A percentile compares a stretch with the other conserved stretches of the same genome.
Conservation (phyloP, 192 early-diverging fungal species). For the Helicostylum pulchrum region DNA sequence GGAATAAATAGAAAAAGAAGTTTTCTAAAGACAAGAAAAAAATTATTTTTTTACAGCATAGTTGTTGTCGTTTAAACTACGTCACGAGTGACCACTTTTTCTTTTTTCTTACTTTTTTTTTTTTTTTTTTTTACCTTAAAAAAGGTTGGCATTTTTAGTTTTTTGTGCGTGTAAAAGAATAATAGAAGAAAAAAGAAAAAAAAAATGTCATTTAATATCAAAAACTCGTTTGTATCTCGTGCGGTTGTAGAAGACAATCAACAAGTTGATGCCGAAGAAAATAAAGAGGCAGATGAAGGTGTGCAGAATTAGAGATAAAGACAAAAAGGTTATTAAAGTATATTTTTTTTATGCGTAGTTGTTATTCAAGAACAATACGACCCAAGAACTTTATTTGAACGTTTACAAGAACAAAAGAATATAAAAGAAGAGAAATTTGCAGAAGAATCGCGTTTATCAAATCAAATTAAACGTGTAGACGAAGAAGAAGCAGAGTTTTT, state of each 20-base stretch:
- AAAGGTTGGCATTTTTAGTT: no score
- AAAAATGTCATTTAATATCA: conserved; percentile 26
- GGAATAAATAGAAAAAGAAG: not conserved
- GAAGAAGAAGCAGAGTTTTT: conserved; percentile 69
- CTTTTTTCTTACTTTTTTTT: not conserved
- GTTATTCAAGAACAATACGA: conserved; percentile 45
- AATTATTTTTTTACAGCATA: no score
- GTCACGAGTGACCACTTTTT: not conserved
- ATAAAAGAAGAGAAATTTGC: conserved; percentile 60
- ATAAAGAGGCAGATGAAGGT: conserved; percentile 8
- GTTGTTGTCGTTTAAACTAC: no score
- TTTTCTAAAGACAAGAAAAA: no score
- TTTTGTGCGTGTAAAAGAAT: no score
- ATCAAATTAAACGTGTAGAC: conserved; percentile 63
- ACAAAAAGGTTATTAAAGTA: not conserved
- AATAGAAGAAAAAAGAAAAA: no score
- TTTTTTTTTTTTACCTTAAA: not conserved
- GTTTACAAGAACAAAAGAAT: conserved; percentile 66
- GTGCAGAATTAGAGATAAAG: not conserved
- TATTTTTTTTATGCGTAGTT: not conserved
- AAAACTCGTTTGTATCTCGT: conserved; percentile 33
- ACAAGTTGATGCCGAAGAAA: conserved; percentile 16
- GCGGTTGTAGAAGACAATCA: conserved; percentile 21
- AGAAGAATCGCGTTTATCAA: conserved; percentile 58
- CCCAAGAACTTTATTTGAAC: conserved; percentile 71